Base-by-base conservation (phyloP, 1,139 yeast genomes). In the Yamadazyma triangularis region DNA sequence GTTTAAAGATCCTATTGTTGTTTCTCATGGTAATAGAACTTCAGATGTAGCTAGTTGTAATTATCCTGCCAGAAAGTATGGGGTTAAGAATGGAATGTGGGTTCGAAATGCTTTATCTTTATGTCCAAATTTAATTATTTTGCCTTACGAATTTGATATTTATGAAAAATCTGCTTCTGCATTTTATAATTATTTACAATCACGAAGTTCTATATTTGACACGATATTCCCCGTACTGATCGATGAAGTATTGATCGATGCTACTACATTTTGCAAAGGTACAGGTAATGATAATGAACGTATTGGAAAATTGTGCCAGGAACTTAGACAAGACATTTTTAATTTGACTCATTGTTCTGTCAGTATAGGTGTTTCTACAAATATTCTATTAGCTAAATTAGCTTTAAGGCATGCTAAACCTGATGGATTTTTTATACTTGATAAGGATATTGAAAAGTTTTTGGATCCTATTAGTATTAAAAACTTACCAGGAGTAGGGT, bases 81-180 rank as follows among this genome's bases (percentile, higher is more conserved):
- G 97, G 0, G 77, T 91, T 2, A 64, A 53, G 27, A 89, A 91
- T 53, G 96, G 97, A 0, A 84, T 83, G 94, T 89, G 96, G 96
- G 70, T 85, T 2, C 60, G 74, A 1, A 48, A 61, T 5, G 97
- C 96, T 0, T 64, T 58, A 38, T 51, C 56, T 26, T 38, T 73
- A 24, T 85, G 96, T 45, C 93, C 95, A 0, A 61, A 71, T 3
- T 53, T 89, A 23, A 56, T 72, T 2, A 61, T 74, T 12, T 47
- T 88, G 15, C 81, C 77, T 4, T 89, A 88, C 51, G 84, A 87
- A 36, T 89, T 88, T 53, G 77, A 71, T 5, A 70, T 73, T 4
- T 88, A 89, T 50, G 94, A 85, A 47, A 50, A 52, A 23, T 47
- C 39, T 30, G 66, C 73, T 2, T 51, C 51, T 18, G 53, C 71